Evolutionary conservation across 1,284 basidiomycete genomes (phyloP).

Genomic region (Crucibulum cyathiforme): DNA sequence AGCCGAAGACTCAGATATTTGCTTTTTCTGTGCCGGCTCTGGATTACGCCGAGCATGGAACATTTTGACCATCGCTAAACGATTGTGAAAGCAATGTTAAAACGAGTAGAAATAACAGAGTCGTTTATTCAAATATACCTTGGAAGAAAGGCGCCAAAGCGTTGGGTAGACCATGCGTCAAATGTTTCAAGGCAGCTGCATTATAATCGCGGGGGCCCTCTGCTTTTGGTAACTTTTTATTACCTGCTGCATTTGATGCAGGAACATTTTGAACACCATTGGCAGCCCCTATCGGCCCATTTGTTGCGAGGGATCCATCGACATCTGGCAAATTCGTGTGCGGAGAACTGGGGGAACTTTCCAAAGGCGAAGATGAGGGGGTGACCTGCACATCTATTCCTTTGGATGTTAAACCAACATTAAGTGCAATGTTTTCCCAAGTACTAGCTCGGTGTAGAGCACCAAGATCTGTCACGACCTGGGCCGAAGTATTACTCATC

Average conservation of each 20-base stretch:
- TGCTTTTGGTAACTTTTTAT: constrained; percentile 39
- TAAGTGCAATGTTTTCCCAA: constrained; percentile 88
- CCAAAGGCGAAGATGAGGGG: constrained; percentile 48
- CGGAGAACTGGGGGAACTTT: constrained; percentile 49
- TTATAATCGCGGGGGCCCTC: constrained; percentile 65
- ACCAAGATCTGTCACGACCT: constrained; percentile 80
- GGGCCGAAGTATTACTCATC: constrained; percentile 65
- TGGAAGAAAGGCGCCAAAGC: constrained; percentile 88
- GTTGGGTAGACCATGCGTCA: constrained; percentile 81
- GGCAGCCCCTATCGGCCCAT: constrained; percentile 21
- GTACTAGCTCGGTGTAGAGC: constrained; percentile 82
- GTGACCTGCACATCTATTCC: constrained; percentile 54
- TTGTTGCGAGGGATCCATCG: constrained; percentile 29
- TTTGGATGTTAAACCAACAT: constrained; percentile 59
- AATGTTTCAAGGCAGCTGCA: constrained; percentile 79
- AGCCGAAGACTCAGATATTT: constrained; percentile 74
- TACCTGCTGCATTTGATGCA: constrained; percentile 15
- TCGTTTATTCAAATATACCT: constrained; percentile 53
- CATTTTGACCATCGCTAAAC: constrained; percentile 82
- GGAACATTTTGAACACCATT: constrained; percentile 48
- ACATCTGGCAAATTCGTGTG: constrained; percentile 46
- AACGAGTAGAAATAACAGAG: constrained; percentile 3
- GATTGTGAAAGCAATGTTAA: background rate
- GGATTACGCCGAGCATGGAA: constrained; percentile 83
- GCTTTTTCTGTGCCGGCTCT: constrained; percentile 80